Conservation (phyloP, 2,329 filamentous ascomycete genomes). For the Colletotrichum australisinense region DNA sequence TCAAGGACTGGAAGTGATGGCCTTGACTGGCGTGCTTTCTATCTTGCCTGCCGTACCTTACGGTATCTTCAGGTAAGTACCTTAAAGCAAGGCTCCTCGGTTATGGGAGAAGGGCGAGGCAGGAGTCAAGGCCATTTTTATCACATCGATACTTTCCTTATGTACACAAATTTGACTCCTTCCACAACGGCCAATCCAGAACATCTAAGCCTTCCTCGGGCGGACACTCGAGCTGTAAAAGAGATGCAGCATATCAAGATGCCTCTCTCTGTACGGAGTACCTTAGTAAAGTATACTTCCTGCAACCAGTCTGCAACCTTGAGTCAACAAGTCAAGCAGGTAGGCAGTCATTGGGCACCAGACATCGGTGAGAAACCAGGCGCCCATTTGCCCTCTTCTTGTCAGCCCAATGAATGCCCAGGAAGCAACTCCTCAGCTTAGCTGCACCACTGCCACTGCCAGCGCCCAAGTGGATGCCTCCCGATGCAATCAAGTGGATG, state of each 20-base stretch:
- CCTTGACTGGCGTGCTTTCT: not conserved
- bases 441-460: not conserved
- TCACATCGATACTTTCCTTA: not conserved
- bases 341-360: constrained; percentile 21
- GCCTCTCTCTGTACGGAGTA: not conserved
- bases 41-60: too few species aligned
- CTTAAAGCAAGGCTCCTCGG: not conserved
- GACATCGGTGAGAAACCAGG: constrained; percentile 22
- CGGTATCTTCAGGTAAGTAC: not conserved
- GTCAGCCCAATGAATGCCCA: constrained; percentile 12
- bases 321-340: constrained; percentile 21
- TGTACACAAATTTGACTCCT: not conserved
- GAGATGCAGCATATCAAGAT: not conserved
- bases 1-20: not conserved
- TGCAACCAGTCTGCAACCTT: constrained; percentile 24
- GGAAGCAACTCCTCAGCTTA: constrained; percentile 3
- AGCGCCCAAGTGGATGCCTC: constrained; percentile 31
- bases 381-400: constrained; percentile 15
- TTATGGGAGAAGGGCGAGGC: not conserved
- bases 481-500: constrained; percentile 18
- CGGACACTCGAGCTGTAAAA: too few species aligned
- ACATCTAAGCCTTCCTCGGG: not conserved
- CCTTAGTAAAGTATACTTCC: not conserved
- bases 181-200: not conserved
- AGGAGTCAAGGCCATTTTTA: not conserved